phyloP scores from a whole-genome alignment of 441 rosid species.

The Euphorbia schlechtendalii region DNA sequence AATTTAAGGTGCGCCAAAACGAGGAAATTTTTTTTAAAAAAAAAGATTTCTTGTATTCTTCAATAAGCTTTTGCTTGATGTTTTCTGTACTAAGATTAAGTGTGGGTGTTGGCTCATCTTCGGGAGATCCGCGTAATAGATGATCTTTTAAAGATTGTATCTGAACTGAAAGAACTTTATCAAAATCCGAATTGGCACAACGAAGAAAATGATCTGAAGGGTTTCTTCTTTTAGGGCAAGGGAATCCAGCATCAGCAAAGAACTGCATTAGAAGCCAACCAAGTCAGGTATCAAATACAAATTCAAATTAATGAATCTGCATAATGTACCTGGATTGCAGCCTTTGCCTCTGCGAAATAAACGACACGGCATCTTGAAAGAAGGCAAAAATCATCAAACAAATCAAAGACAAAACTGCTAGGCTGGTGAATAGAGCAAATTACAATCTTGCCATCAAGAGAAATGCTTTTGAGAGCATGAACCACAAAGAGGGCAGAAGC shows the following conservation, averaged over 20 bases:
- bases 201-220: conserved; percentile 91
- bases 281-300: background rate
- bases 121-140: conserved; percentile 34
- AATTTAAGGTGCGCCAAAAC: no score
- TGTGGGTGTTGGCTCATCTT: conserved; percentile 42
- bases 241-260: conserved; percentile 88
- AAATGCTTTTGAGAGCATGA: conserved; percentile 50
- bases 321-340: conserved; percentile 18
- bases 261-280: conserved; percentile 39
- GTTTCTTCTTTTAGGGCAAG: conserved; percentile 76
- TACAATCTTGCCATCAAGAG: conserved; percentile 62
- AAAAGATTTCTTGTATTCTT: conserved; percentile 49
- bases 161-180: conserved; percentile 41
- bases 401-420: conserved; percentile 68
- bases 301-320: no score
- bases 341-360: conserved; percentile 71
- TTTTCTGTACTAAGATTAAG: conserved; percentile 36
- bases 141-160: conserved; percentile 35
- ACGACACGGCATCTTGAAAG: conserved; percentile 71
- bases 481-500: conserved; percentile 81
- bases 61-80: conserved; percentile 47
- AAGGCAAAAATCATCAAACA: conserved; percentile 73
- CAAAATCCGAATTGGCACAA: conserved; percentile 82
- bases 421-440: conserved; percentile 88
- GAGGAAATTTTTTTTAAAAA: no score